Evolutionary conservation across 371 early-diverging fungal species (phyloP), one percentile per base, ranked within the genome.

Genomic region (Blakeslea trispora): DNA sequence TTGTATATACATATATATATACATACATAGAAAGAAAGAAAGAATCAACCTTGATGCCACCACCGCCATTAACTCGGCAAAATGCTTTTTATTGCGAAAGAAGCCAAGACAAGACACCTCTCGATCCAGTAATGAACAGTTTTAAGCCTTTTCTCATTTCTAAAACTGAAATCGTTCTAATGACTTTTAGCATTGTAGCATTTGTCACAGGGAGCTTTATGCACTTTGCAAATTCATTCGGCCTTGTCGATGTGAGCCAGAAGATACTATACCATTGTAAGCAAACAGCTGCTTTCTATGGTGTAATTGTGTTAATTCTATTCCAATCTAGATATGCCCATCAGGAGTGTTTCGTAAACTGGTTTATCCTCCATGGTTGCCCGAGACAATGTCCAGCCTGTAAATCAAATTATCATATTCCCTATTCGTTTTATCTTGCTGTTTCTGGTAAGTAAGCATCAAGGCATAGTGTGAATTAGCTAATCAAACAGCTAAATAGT

Each of bases 71-170:
- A 53, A 53, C 48, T 43, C 53, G 60, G 32, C 60, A 59, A 59
- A 53, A 59, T 53, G 60, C 60, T 18, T 59, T 59, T 53, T 31
- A 48, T 43, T 19, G 53, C 40, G 60, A 59, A 53, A 43, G 43
- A 8, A 21, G 49, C 14, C 39, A 59, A 31, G 10, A 13, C 2
- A 18, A 22, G 18, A 17, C 48, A 19, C 59, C 52, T 7, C 45
- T 59, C 7, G 60, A 59, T 43, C 13, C 9, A 41, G 53, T 59
- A 59, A 39, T 6, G 10, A 45, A 2, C 37, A 28, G 28, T 5
- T 7, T 28, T 28, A 7, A 28, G 28, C 37, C 37, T 14, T 37
- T 14, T 11, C 37, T 2, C 11, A 2, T 37, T 37, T n/a, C n/a
- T n/a, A n/a, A n/a, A n/a, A n/a, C n/a, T 10, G 32, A 32, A 5